These are phyloP conservation scores for Benincasa hispida DNA, from an alignment of 306 rosid genomes.

Conservation along the genomic window DNA sequence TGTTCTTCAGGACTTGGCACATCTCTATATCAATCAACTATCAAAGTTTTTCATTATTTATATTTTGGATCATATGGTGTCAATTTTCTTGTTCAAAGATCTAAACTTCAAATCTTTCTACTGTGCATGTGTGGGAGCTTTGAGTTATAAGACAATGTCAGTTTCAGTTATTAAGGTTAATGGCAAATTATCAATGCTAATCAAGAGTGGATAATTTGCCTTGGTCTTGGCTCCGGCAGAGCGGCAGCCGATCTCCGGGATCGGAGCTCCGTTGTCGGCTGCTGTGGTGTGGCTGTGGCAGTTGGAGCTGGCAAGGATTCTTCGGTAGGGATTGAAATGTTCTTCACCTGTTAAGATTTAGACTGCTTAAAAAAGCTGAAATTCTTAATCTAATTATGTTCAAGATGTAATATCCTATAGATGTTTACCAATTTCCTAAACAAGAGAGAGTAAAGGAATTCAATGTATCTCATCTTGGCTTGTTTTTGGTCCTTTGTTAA, in stretches of 20 bases:
- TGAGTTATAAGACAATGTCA: background rate
- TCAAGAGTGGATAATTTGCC: background rate
- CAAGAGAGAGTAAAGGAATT: conserved; percentile 62
- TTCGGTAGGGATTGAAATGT: conserved; percentile 41
- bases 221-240: background rate
- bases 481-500: conserved; percentile 56
- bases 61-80: background rate
- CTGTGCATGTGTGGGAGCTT: background rate
- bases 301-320: conserved; percentile 13
- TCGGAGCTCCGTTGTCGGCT: background rate
- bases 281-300: background rate
- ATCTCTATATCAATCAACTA: too few relatives aligned
- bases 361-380: background rate
- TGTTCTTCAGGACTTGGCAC: too few relatives aligned
- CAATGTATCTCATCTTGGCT: conserved; percentile 73
- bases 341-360: conserved; percentile 35
- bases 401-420: background rate
- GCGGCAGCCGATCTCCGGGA: background rate
- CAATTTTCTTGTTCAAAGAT: background rate
- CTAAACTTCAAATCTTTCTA: background rate
- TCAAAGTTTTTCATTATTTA: background rate
- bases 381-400: background rate
- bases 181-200: background rate
- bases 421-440: conserved; percentile 58
- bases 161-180: background rate